Percentiles rank a stretch among this genome's conserved stretches.
phyloP scores from a whole-genome alignment of 1,284 basidiomycete genomes.

The Irpex rosettiformis region DNA sequence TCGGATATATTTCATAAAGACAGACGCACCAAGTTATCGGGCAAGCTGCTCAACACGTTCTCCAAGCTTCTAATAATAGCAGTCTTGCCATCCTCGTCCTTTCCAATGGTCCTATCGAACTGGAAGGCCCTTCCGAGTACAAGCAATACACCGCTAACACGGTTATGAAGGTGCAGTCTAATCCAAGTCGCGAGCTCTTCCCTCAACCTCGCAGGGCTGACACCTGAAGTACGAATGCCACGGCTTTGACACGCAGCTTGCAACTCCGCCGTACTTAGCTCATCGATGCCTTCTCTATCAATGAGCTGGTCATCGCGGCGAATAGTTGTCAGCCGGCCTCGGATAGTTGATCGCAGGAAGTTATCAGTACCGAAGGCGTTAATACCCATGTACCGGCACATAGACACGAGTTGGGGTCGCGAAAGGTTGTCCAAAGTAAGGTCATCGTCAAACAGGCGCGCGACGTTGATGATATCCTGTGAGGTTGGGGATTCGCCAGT shows the following conservation, averaged over 20 bases:
- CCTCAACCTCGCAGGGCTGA: constrained; percentile 80
- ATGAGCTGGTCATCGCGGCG: constrained; percentile 94
- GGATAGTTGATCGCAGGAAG: constrained; percentile 93
- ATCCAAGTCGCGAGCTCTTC: constrained; percentile 96
- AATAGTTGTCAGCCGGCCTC: constrained; percentile 80
- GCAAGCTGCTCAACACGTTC: constrained; percentile 88
- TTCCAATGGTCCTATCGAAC: constrained; percentile 77
- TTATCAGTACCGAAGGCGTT: constrained; percentile 99
- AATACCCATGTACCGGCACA: constrained; percentile 97
- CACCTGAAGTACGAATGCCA: constrained; percentile 86
- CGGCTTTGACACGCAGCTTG: constrained; percentile 93
- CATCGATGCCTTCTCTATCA: constrained; percentile 84
- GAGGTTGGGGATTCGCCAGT: constrained; percentile 93
- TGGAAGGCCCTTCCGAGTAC: constrained; percentile 93
- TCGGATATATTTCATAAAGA: not conserved
- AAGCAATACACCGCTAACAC: constrained; percentile 92
- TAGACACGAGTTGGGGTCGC: constrained; percentile 94
- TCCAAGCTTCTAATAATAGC: constrained; percentile 81
- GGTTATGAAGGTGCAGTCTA: constrained; percentile 81
- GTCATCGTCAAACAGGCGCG: constrained; percentile 96
- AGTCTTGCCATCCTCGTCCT: constrained; percentile 74
- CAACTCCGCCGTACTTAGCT: constrained; percentile 87
- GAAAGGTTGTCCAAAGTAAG: constrained; percentile 97
- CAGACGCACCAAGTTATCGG: constrained; percentile 85
- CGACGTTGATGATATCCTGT: constrained; percentile 89